Base-by-base conservation (phyloP, 306 rosid species). In the Psophocarpus tetragonolobus region DNA sequence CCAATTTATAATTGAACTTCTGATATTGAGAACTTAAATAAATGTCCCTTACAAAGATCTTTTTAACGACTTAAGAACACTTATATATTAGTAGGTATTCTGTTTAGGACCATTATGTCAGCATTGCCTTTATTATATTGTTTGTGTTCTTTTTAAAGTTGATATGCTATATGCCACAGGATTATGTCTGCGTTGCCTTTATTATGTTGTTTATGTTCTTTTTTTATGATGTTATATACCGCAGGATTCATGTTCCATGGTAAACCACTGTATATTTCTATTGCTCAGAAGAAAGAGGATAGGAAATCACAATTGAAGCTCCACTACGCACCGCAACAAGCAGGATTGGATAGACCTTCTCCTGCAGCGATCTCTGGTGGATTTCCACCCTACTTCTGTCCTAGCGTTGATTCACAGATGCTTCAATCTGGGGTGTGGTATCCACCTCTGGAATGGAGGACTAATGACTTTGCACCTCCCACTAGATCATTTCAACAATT, bases 231-330 rank as follows among this genome's bases (percentile, higher is more conserved):
- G 38, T 62, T 68, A 35, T 73, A 60, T 78, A 44, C 77, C 61
- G 60, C 88, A 93, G 97, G 97, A 67, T 76, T 63, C 78, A 90
- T 91, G 96, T 85, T 93, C 73, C 94, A 90, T 69, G 72, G 87
- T 35, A 93, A 93, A 88, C 97, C 97, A 38, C 76, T 93, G 35
- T 91, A 90, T 77, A 93, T 90, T 73, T 88, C 96, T 61, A 83
- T 88, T 44, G 98, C 98, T 84, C 97, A 93, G 79, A 90, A 85
- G 85, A 93, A 91, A 83, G 93, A 86, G 85, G 98, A 91, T 36
- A 91, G 98, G 81, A 88, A 87, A 66, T 87, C 80, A 64, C 93
- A 87, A 64, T 63, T 91, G 82, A 91, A 90, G 83, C 81, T 88
- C 64, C 96, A 86, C 20, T 78, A 83, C 54, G 90, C 92, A 26